Conservation (phyloP, 2,329 filamentous ascomycete genomes). For the Dactylella cylindrospora region DNA sequence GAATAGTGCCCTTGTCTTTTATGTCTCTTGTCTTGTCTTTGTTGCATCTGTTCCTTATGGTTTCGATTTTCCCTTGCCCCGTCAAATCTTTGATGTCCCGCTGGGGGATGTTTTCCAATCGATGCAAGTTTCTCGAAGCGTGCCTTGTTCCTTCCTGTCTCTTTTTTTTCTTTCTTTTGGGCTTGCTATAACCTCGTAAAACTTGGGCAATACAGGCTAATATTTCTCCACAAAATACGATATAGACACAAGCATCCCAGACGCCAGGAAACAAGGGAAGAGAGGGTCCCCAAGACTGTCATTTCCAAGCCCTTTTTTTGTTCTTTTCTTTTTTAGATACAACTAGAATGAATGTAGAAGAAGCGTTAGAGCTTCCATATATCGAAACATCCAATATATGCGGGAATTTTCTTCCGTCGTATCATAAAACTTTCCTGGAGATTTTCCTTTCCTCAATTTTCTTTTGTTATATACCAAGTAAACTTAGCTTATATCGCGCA, state of each 20-base stretch:
- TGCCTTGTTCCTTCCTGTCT: slow-evolving; percentile 9
- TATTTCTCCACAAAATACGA: slow-evolving; percentile 45
- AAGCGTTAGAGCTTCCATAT: too few species aligned
- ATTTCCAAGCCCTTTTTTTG: neutral
- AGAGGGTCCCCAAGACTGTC: neutral
- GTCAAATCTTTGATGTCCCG: slow-evolving; percentile 19
- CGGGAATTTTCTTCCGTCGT: slow-evolving; percentile 38
- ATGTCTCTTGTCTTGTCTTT: too few species aligned
- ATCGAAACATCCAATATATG: slow-evolving; percentile 32
- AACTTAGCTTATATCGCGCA: slow-evolving; percentile 45
- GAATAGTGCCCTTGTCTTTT: too few species aligned
- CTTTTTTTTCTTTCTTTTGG: slow-evolving; percentile 1
- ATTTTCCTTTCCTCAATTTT: slow-evolving; percentile 23
- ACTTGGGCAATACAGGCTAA: slow-evolving; percentile 42
- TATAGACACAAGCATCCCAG: neutral
- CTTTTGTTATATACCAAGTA: too few species aligned
- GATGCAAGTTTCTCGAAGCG: slow-evolving; percentile 26
- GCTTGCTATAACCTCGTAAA: slow-evolving; percentile 36
- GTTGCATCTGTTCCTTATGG: too few species aligned
- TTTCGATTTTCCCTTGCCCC: slow-evolving; percentile 10
- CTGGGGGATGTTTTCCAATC: slow-evolving; percentile 11
- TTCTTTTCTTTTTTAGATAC: slow-evolving; percentile 16
- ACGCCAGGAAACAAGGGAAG: neutral
- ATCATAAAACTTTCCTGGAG: neutral
- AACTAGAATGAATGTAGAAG: neutral